phyloP scores from a whole-genome alignment of 257 asterid species.

The Solanum peruvianum region DNA sequence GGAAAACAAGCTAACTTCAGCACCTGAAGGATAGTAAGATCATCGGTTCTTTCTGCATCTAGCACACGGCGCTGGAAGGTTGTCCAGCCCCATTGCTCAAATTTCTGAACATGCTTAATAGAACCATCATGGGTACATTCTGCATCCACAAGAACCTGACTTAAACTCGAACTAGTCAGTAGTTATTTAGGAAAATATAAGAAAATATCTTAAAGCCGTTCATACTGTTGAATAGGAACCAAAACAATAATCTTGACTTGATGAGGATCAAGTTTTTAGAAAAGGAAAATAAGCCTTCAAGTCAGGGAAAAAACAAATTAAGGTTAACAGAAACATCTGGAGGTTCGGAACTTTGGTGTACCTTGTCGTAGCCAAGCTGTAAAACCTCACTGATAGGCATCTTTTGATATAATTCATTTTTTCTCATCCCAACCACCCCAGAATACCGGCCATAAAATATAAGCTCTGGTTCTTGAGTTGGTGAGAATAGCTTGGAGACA shows the following conservation, averaged over 20 bases:
- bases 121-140: slow-evolving; percentile 99
- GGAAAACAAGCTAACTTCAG: background rate
- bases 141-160: slow-evolving; percentile 93
- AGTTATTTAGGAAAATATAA: slow-evolving; percentile 1
- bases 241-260: background rate
- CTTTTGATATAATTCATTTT: slow-evolving; percentile 28
- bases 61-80: slow-evolving; percentile 84
- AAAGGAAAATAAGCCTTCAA: background rate
- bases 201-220: background rate
- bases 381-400: slow-evolving; percentile 21
- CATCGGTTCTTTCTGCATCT: slow-evolving; percentile 80
- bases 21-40: slow-evolving; percentile 74
- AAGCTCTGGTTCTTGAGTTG: slow-evolving; percentile 68
- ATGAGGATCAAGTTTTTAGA: background rate
- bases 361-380: slow-evolving; percentile 81
- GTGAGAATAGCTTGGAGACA: slow-evolving; percentile 18
- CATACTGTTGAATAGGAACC: background rate
- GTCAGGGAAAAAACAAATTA: background rate
- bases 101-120: slow-evolving; percentile 75
- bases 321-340: background rate
- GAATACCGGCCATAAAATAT: slow-evolving; percentile 64
- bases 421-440: slow-evolving; percentile 76
- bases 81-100: slow-evolving; percentile 97
- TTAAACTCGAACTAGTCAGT: slow-evolving; percentile 15
- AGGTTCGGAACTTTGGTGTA: background rate